Evolutionary conservation across 1,284 basidiomycete species (phyloP), one percentile per base, ranked within the genome.

Genomic region (Tilletia caries): DNA sequence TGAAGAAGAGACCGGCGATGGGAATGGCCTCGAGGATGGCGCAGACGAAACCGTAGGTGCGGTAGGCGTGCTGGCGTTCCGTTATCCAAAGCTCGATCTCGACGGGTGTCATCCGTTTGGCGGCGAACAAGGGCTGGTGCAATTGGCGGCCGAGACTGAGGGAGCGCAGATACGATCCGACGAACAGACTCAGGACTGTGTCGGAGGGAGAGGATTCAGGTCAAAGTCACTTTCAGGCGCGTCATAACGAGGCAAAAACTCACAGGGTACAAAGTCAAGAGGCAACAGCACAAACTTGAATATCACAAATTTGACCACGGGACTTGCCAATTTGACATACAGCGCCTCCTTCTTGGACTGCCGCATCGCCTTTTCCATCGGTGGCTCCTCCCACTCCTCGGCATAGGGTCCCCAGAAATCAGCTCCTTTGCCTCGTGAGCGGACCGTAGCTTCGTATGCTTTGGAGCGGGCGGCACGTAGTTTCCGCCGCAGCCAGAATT

Each of bases 401-500:
- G 68, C 69, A 54, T 82, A 83, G 48, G 79, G 76, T 44, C 74
- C 76, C 82, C 82, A 83, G 75, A 79, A 83, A 29, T 79, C 76
- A 1, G 75, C 69, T 0, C 70, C 62, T 65, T 83, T 82, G 10
- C 82, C 82, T 12, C 82, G 70, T 20, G 74, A 76, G 2, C 44
- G 70, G 18, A 82, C 80, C 1, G 82, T 82, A 20, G 74, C 73
- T 0, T 67, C 43, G 64, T 83, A 83, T 0, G 82, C 82, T 15
- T 74, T 75, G 20, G 70, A 72, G 1, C 82, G 68, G 62, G 72
- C 80, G 37, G 71, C 68, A 2, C 70, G 34, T 34, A 83, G 69
- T 65, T 77, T 77, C 15, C 74, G 33, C 2, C 77, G 65, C 4
- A 83, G 65, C 75, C 74, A 79, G 48, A 81, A 76, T 67, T 83